Conservation (phyloP, 768 basidiomycete species). For the Mycena latifolia region DNA sequence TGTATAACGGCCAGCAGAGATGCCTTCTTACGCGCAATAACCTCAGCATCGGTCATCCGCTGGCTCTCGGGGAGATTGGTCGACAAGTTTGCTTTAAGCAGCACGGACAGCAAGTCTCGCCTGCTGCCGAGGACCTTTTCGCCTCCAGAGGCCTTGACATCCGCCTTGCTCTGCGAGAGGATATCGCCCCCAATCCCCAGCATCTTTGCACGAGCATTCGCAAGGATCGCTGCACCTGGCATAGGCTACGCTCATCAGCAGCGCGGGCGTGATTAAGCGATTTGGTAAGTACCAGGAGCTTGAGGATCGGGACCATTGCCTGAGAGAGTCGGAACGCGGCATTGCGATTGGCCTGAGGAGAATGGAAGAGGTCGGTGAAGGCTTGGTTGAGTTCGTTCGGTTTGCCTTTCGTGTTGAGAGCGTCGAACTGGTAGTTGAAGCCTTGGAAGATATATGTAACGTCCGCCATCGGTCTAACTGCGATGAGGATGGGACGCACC, state of each 20-base stretch:
- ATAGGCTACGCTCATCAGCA: neutral
- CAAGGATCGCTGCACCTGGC: conserved; percentile 14
- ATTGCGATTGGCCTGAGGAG: neutral
- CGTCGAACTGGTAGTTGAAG: conserved; percentile 22
- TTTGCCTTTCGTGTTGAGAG: conserved; percentile 26
- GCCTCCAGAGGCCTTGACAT: conserved; percentile 32
- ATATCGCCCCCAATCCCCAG: conserved; percentile 53
- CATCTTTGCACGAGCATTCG: conserved; percentile 45
- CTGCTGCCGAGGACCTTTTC: conserved; percentile 41
- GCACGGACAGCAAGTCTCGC: conserved; percentile 60
- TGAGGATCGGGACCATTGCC: conserved; percentile 44
- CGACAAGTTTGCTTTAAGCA: conserved; percentile 65
- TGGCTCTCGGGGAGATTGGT: conserved; percentile 57
- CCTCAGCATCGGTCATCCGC: conserved; percentile 61
- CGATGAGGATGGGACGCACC: neutral
- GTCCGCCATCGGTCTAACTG: too few relatives aligned
- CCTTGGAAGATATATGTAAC: neutral
- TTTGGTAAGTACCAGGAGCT: conserved; percentile 38
- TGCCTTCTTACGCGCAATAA: conserved; percentile 43
- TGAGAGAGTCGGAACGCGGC: conserved; percentile 36
- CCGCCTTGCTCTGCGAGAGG: conserved; percentile 52
- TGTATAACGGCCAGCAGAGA: neutral
- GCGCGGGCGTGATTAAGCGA: too few relatives aligned
- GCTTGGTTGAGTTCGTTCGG: conserved; percentile 48
- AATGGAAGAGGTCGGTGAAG: conserved; percentile 45